These are phyloP conservation scores for Cutaneotrichosporon sp. DNA, from an alignment of 1,284 basidiomycete species.

Conservation along the genomic window DNA sequence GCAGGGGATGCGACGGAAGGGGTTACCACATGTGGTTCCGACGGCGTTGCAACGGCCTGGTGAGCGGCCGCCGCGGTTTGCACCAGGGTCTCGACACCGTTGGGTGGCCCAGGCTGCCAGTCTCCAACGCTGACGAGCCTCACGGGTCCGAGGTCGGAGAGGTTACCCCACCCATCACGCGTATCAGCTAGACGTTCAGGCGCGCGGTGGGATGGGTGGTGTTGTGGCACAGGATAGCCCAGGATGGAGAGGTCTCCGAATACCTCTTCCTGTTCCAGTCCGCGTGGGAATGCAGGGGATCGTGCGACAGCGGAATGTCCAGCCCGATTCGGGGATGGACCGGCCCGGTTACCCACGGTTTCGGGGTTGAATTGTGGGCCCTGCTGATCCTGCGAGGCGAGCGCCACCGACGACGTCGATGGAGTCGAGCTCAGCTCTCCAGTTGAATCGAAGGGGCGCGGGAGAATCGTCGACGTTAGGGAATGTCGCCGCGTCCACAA, in stretches of 20 bases:
- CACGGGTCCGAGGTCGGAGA: slow-evolving; percentile 1
- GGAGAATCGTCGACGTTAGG: background rate
- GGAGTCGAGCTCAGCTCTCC: background rate
- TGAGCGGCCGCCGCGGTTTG: background rate
- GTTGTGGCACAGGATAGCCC: background rate
- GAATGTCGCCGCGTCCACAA: background rate
- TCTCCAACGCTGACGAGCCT: background rate
- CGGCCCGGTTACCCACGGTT: background rate
- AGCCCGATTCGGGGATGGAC: background rate
- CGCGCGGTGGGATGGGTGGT: background rate
- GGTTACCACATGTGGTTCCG: background rate
- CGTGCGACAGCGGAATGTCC: background rate
- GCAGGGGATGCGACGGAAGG: background rate
- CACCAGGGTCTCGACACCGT: background rate
- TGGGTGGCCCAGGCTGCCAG: background rate
- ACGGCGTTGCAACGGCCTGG: background rate
- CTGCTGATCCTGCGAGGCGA: background rate
- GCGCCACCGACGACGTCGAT: background rate
- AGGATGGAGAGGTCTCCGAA: slow-evolving; percentile 1
- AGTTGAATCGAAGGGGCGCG: background rate
- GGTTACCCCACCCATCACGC: background rate
- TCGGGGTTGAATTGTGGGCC: background rate
- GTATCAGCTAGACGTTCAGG: slow-evolving; percentile 1
- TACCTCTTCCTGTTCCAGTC: background rate
- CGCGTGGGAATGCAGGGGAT: background rate